A percentile compares a stretch with the other conserved stretches of the same genome.
These are phyloP conservation scores for Albophoma yamanashiensis DNA, from an alignment of 2,329 filamentous ascomycete genomes.

Conservation along the genomic window DNA sequence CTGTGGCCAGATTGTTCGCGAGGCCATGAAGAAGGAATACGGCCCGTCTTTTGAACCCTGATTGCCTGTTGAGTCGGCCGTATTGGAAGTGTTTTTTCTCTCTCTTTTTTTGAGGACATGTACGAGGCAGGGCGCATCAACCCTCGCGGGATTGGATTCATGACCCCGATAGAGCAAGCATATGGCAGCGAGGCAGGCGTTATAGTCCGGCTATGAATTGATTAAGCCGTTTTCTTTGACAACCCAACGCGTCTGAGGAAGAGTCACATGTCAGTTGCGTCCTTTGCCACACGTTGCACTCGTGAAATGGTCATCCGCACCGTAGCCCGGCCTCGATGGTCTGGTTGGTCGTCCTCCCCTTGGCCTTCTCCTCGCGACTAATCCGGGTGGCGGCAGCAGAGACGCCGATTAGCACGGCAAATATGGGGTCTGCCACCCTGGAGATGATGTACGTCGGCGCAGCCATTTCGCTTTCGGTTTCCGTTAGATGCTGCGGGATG, in stretches of 20 bases:
- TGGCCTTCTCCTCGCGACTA: conserved; percentile 49
- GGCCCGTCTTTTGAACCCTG: conserved; percentile 35
- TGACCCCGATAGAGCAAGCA: background rate
- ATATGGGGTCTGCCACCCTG: conserved; percentile 46
- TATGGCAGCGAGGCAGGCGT: background rate
- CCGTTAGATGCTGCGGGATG: background rate
- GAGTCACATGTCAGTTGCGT: background rate
- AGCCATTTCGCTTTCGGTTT: conserved; percentile 28
- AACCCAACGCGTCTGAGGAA: conserved; percentile 19
- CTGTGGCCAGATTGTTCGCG: conserved; percentile 57
- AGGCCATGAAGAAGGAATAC: conserved; percentile 61
- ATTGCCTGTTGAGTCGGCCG: background rate
- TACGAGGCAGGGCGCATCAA: background rate
- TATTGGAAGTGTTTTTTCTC: background rate
- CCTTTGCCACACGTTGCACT: too few species aligned
- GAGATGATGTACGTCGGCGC: conserved; percentile 49
- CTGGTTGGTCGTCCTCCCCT: conserved; percentile 40
- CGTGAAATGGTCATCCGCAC: conserved; percentile 14
- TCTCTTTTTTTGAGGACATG: background rate
- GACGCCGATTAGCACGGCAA: conserved; percentile 45
- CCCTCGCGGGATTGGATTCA: background rate
- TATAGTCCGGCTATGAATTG: background rate
- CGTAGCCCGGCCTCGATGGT: conserved; percentile 36
- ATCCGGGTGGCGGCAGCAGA: conserved; percentile 45
- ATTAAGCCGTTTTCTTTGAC: conserved; percentile 8